Percentiles rank a stretch among this genome's conserved stretches.
Conservation (phyloP, 2,329 filamentous ascomycete genomes). For the Colletotrichum cereale region DNA sequence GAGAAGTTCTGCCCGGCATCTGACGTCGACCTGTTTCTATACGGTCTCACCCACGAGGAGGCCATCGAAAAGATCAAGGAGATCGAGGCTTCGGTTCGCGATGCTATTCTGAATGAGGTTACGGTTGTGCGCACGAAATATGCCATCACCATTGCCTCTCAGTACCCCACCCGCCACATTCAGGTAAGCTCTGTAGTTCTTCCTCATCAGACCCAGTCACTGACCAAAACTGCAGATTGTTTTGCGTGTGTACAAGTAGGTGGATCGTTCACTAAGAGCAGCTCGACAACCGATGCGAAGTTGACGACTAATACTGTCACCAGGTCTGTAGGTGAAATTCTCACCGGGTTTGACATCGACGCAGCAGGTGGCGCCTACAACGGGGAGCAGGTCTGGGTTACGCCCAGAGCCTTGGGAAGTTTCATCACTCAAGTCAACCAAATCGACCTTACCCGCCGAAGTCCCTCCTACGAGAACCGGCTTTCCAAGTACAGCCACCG, state of each 20-base stretch:
- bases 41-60: constrained; percentile 81
- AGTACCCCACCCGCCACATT: constrained; percentile 86
- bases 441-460: constrained; percentile 82
- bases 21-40: constrained; percentile 89
- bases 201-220: not conserved
- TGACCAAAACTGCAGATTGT: constrained; percentile 71
- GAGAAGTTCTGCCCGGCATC: constrained; percentile 84
- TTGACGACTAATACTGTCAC: not conserved
- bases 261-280: constrained; percentile 61
- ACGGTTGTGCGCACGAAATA: constrained; percentile 89
- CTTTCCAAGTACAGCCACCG: constrained; percentile 87
- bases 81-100: constrained; percentile 80
- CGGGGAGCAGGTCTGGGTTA: constrained; percentile 82
- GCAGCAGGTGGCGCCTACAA: constrained; percentile 86
- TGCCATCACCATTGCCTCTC: constrained; percentile 85
- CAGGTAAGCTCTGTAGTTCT: constrained; percentile 57
- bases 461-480: constrained; percentile 88
- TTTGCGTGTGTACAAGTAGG: constrained; percentile 84
- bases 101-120: constrained; percentile 84
- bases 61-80: constrained; percentile 86
- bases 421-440: constrained; percentile 88
- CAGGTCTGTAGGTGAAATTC: constrained; percentile 60
- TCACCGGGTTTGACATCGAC: constrained; percentile 91
- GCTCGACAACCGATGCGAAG: constrained; percentile 40
- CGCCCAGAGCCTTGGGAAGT: constrained; percentile 80